Evolutionary conservation across 148 eudicot species (phyloP), one percentile per base, ranked within the genome.

Genomic region (Cornus controversa): DNA sequence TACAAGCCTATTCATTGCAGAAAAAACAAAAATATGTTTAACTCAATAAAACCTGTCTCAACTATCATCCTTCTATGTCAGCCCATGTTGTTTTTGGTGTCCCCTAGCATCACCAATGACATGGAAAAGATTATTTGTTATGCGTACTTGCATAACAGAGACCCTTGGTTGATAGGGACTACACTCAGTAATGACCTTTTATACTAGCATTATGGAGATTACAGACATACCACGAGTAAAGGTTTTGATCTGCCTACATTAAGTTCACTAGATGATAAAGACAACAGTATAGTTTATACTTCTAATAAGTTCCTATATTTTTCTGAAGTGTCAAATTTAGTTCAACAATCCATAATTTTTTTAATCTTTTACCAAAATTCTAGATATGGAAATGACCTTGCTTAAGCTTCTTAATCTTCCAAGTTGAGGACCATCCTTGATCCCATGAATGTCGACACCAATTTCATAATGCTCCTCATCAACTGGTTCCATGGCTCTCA

Each of bases 391-490:
- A 76, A 29, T 36, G 76, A 96, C 99, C 97, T 96, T 90, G 80
- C 88, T 88, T 27, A 85, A 64, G 70, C 85, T 75, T 81, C 99
- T 88, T 75, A 83, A 74, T 90, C 98, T 93, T 74, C 99, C 99
- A 23, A 88, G 90, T 71, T 79, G 82, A 79, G 99, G 98, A 10
- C 99, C 99, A 75, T 85, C 84, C 80, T 75, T 80, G 77, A 92
- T 78, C 72, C 98, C 98, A 72, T 96, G 94, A 75, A 87, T 87
- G 85, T 96, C 99, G 57, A 85, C 69, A 66, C 72, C 77, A 70
- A 96, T 84, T 85, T 96, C 99, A 74, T 89, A 92, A 64, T 73
- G 85, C 77, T 89, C 76, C 80, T 96, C 99, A 60, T 90, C 93
- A 63, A 90, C 92, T 72, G 85, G 71, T 80, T 79, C 83, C 82